A percentile compares a stretch with the other conserved stretches of the same genome.
phyloP scores from a whole-genome alignment of 164 flowering plant species.

The Macadamia tetraphylla region DNA sequence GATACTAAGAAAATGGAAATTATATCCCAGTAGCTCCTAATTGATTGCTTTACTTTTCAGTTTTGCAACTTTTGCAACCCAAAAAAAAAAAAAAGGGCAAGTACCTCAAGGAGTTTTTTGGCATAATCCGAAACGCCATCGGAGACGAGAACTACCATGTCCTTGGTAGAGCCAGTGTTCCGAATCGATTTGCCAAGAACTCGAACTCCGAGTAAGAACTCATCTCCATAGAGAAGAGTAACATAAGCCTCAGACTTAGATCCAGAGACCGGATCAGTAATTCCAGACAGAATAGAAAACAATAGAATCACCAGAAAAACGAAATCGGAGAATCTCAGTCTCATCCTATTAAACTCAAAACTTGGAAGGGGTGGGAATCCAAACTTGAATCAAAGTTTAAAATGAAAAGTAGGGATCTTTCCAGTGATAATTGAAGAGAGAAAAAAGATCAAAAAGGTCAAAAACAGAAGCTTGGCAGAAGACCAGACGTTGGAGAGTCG shows the following conservation, averaged over 20 bases:
- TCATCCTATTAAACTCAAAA: conserved; percentile 9
- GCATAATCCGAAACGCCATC: conserved; percentile 93
- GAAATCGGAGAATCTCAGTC: conserved; percentile 7
- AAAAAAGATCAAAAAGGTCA: no score
- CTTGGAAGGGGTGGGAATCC: neutral
- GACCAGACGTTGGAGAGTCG: no score
- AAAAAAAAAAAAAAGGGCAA: no score
- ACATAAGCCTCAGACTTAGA: conserved; percentile 63
- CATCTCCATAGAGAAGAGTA: conserved; percentile 92
- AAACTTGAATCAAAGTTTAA: no score
- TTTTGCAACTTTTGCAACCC: neutral
- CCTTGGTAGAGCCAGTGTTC: conserved; percentile 75
- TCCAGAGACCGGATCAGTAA: conserved; percentile 11
- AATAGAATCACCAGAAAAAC: conserved; percentile 10
- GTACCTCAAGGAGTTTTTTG: conserved; percentile 67
- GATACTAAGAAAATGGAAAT: neutral
- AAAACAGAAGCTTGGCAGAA: no score
- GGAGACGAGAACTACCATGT: conserved; percentile 89
- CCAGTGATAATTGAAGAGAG: no score
- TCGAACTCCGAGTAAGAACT: conserved; percentile 85
- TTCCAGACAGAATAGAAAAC: conserved; percentile 8
- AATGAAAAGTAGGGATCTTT: no score
- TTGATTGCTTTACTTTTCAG: neutral
- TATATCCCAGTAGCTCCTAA: neutral
- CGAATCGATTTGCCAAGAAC: conserved; percentile 92